Conservation (phyloP, 2,329 filamentous ascomycete species). For the Sphaerostilbella broomeana region DNA sequence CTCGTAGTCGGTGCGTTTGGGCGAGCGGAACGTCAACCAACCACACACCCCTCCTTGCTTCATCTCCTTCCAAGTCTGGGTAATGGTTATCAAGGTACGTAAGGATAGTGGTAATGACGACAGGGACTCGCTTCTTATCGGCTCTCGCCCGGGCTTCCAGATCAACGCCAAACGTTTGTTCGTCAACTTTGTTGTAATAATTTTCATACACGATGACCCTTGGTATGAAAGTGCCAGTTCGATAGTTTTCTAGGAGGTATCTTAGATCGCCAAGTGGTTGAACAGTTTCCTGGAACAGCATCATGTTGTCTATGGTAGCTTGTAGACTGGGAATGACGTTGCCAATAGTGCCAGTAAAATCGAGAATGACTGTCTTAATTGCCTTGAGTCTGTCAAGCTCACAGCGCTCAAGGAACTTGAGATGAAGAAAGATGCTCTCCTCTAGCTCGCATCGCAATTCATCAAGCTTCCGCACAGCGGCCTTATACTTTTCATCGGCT, state of each 20-base stretch:
- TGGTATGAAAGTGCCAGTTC: slow-evolving; percentile 86
- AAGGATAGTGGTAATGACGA: slow-evolving; percentile 85
- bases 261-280: slow-evolving; percentile 84
- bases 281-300: slow-evolving; percentile 98
- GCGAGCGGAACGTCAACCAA: slow-evolving; percentile 82
- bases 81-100: slow-evolving; percentile 97
- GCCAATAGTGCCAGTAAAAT: slow-evolving; percentile 94
- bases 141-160: slow-evolving; percentile 90
- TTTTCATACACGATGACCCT: slow-evolving; percentile 94
- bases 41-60: slow-evolving; percentile 88
- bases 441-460: slow-evolving; percentile 90
- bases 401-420: slow-evolving; percentile 95
- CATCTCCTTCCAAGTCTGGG: slow-evolving; percentile 93
- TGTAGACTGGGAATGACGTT: slow-evolving; percentile 96
- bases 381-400: slow-evolving; percentile 94
- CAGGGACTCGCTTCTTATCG: slow-evolving; percentile 90
- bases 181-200: slow-evolving; percentile 97
- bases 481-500: slow-evolving; percentile 90
- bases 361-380: slow-evolving; percentile 94
- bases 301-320: slow-evolving; percentile 95
- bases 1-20: slow-evolving; percentile 77
- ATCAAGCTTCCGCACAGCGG: slow-evolving; percentile 77
- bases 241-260: slow-evolving; percentile 94
- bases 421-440: slow-evolving; percentile 84
- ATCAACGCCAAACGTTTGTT: slow-evolving; percentile 96